Conservation (phyloP, 208 protist species). For the Leishmania guyanensis region DNA sequence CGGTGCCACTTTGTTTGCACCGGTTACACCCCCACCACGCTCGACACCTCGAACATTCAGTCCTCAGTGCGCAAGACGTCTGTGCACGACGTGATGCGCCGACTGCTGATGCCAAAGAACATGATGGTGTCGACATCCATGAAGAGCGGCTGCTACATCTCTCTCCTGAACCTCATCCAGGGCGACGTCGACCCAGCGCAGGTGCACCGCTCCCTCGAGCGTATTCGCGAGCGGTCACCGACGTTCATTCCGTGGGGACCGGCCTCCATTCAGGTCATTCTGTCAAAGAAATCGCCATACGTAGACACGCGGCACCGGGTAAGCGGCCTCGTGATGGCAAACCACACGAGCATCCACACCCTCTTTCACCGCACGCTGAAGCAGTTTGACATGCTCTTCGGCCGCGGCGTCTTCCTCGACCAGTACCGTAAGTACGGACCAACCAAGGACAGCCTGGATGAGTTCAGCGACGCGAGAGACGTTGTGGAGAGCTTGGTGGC, state of each 20-base stretch:
- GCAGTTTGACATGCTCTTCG: conserved; percentile 96
- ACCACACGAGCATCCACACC: conserved; percentile 98
- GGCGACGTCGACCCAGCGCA: conserved; percentile 98
- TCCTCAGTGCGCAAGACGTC: conserved; percentile 98
- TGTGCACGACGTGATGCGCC: conserved; percentile 99
- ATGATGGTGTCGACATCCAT: conserved; percentile 96
- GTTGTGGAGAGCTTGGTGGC: conserved; percentile 95
- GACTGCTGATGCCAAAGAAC: conserved; percentile 99
- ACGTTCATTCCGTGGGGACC: conserved; percentile 99
- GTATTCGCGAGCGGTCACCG: conserved; percentile 96
- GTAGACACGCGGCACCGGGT: conserved; percentile 96
- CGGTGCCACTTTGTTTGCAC: conserved; percentile 99
- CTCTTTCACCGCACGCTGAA: conserved; percentile 92
- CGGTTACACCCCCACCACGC: conserved; percentile 98
- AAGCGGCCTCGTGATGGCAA: conserved; percentile 98
- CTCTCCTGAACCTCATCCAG: conserved; percentile 99
- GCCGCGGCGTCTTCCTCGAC: conserved; percentile 93
- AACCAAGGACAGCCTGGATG: conserved; percentile 94
- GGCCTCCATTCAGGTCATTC: conserved; percentile 95
- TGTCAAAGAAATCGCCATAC: conserved; percentile 97
- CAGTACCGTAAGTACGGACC: conserved; percentile 93
- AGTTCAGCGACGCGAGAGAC: conserved; percentile 96
- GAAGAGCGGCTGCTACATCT: conserved; percentile 98
- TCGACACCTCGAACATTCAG: conserved; percentile 89
- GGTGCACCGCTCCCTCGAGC: conserved; percentile 98